A percentile compares a stretch with the other conserved stretches of the same genome.
These are phyloP conservation scores for Solanum boliviense DNA, from an alignment of 257 asterid species.

Conservation along the genomic window DNA sequence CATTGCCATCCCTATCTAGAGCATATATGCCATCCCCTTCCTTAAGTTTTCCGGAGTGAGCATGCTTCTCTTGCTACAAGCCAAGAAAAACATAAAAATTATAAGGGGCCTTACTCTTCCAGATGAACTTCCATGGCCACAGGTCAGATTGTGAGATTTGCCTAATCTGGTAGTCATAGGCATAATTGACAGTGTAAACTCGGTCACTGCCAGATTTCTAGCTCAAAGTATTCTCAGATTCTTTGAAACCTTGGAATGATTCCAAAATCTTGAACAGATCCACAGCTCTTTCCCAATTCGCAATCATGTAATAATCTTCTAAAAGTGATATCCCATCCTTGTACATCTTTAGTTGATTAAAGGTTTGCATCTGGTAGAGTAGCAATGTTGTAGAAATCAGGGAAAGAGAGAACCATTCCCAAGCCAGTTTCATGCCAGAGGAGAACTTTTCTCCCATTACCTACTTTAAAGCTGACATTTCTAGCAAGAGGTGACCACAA, in stretches of 20 bases:
- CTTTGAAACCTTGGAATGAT: not conserved
- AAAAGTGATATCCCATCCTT: not conserved
- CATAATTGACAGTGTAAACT: not conserved
- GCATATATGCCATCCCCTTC: not conserved
- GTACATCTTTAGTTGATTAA: not conserved
- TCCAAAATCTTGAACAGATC: not conserved
- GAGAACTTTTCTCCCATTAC: not conserved
- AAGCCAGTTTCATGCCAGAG: not conserved
- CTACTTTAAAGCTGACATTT: not conserved
- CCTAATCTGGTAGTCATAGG: not conserved
- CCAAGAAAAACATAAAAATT: not conserved
- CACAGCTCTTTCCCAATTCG: not conserved
- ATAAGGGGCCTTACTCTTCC: not conserved
- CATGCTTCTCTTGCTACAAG: not conserved
- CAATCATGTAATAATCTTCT: not conserved
- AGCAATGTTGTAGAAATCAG: not conserved
- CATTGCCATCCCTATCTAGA: not conserved
- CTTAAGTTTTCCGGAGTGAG: not conserved
- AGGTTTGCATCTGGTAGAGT: not conserved
- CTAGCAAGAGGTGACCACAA: not conserved
- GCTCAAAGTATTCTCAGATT: not conserved
- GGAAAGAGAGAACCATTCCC: not conserved
- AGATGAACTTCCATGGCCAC: not conserved
- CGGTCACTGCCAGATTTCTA: not conserved
- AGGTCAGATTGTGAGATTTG: not conserved